Percentiles rank a stretch among this genome's conserved stretches.
These are phyloP conservation scores for Aureobasidium sp. DNA, from an alignment of 2,329 filamentous ascomycete genomes.

Conservation along the genomic window DNA sequence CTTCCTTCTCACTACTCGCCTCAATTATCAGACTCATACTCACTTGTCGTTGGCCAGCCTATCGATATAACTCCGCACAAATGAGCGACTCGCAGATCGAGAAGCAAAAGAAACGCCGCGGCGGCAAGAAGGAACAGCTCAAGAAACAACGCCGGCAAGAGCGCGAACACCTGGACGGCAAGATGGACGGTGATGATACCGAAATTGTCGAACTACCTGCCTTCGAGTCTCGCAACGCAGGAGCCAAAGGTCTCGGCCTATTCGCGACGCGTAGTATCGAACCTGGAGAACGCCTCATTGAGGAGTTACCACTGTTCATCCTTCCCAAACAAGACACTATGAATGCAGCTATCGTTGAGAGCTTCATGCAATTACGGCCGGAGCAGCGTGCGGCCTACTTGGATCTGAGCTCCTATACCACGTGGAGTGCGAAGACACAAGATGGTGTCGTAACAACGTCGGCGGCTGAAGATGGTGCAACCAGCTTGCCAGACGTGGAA, in stretches of 20 bases:
- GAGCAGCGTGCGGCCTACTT: background rate
- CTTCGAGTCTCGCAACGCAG: background rate
- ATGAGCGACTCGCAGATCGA: background rate
- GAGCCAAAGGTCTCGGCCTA: conserved; percentile 22
- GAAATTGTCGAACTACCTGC: background rate
- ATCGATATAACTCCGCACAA: background rate
- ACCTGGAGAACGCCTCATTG: conserved; percentile 23
- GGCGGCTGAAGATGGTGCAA: background rate
- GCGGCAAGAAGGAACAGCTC: conserved; percentile 7
- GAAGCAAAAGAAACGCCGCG: conserved; percentile 2
- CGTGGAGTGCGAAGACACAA: background rate
- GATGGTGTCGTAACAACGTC: background rate
- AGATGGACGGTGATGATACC: background rate
- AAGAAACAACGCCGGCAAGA: background rate
- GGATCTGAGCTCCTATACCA: background rate
- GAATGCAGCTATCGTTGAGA: background rate
- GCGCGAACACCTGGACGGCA: background rate
- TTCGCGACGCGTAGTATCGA: conserved; percentile 22
- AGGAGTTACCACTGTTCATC: conserved; percentile 21
- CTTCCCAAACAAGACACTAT: background rate
- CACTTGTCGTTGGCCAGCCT: background rate
- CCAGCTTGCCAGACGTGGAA: background rate
- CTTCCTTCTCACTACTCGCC: background rate
- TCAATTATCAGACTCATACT: background rate
- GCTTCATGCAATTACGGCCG: background rate